These are phyloP conservation scores for Penicillium hesseltinei DNA, from an alignment of 2,329 filamentous ascomycete species.

Conservation along the genomic window DNA sequence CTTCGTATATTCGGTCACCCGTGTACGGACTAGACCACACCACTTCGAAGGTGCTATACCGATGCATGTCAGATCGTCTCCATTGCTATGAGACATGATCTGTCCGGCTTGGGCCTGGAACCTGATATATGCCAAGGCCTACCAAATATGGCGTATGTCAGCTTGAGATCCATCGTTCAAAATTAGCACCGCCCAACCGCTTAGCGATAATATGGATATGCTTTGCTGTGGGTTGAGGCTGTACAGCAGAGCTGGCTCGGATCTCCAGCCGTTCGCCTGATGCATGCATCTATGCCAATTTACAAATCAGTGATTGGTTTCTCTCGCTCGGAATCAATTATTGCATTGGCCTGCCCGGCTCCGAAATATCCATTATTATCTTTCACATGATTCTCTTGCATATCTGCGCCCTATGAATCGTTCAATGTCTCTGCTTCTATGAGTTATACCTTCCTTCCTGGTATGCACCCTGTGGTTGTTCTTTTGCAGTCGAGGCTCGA, in stretches of 20 bases:
- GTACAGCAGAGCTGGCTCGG: constrained; percentile 6
- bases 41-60: background rate
- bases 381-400: constrained; percentile 2
- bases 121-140: background rate
- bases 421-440: background rate
- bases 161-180: background rate
- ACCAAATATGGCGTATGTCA: background rate
- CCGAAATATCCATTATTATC: constrained; percentile 6
- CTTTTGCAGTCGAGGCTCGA: constrained; percentile 1
- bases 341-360: background rate
- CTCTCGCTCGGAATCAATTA: background rate
- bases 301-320: constrained; percentile 1
- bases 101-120: background rate
- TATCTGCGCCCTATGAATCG: background rate
- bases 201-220: background rate
- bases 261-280: constrained; percentile 3
- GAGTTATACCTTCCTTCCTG: background rate
- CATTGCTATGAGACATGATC: background rate
- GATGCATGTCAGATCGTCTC: background rate
- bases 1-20: background rate
- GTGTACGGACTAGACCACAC: too few species aligned
- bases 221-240: constrained; percentile 6
- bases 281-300: background rate
- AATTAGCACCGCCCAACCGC: background rate
- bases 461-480: background rate